A percentile compares a stretch with the other conserved stretches of the same genome.
These are phyloP conservation scores for Zarea fungicola DNA, from an alignment of 2,329 filamentous ascomycete genomes.

Conservation along the genomic window DNA sequence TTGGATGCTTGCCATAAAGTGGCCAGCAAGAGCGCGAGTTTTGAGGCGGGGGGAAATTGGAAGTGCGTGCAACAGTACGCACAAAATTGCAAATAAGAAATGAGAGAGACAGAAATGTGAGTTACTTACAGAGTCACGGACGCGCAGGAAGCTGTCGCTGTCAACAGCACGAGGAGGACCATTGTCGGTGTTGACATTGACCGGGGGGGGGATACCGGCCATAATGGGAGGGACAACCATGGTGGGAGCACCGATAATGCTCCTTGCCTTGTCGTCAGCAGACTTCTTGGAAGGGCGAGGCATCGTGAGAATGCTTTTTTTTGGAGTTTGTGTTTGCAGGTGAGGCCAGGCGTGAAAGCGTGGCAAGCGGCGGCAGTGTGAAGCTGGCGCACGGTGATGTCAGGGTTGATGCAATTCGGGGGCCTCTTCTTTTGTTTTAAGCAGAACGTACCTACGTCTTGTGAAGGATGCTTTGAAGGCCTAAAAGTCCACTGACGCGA, in stretches of 20 bases:
- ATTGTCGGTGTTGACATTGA: background rate
- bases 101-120: no score
- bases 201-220: conserved; percentile 20
- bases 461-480: no score
- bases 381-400: background rate
- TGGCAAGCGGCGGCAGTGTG: background rate
- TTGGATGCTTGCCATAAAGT: no score
- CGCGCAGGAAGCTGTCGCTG: conserved; percentile 71
- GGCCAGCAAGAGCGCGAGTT: no score
- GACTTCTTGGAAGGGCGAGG: conserved; percentile 42
- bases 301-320: conserved; percentile 30
- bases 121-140: conserved; percentile 71
- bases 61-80: background rate
- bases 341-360: background rate
- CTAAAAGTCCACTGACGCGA: conserved; percentile 12
- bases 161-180: conserved; percentile 44
- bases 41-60: background rate
- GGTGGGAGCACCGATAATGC: conserved; percentile 31
- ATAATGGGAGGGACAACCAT: conserved; percentile 33
- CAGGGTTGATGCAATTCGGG: background rate
- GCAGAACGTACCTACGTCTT: no score
- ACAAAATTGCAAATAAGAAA: conserved; percentile 13
- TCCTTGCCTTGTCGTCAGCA: conserved; percentile 33
- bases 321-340: conserved; percentile 12
- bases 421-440: no score